phyloP scores from a whole-genome alignment of 2,329 filamentous ascomycete species.

The Aspergillus uvarum region DNA sequence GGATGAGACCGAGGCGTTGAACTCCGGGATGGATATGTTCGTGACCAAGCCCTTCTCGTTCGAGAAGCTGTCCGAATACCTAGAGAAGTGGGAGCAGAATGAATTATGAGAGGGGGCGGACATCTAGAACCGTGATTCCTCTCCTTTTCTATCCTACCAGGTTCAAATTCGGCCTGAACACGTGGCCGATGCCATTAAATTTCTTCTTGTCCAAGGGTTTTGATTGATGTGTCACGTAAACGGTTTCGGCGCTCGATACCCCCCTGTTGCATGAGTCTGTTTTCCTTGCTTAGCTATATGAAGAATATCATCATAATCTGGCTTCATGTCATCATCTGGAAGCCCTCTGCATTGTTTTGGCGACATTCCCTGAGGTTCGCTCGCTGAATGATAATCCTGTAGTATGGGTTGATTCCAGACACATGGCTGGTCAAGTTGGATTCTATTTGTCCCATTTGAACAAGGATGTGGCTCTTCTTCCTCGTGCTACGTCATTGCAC shows the following conservation, averaged over 20 bases:
- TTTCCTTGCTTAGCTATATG: background rate
- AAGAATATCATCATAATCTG: too few species aligned
- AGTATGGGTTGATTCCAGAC: too few species aligned
- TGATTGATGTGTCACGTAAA: background rate
- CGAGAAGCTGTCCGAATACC: constrained; percentile 42
- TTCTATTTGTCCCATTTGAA: too few species aligned
- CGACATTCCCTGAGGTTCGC: too few species aligned
- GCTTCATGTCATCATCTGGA: too few species aligned
- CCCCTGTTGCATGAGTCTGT: background rate
- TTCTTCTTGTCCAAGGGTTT: background rate
- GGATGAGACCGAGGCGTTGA: constrained; percentile 45
- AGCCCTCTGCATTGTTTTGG: too few species aligned
- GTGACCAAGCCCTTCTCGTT: constrained; percentile 50
- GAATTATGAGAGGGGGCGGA: background rate
- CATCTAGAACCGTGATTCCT: background rate
- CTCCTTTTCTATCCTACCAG: background rate
- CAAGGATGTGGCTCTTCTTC: too few species aligned
- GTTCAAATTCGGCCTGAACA: background rate
- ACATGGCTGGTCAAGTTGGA: too few species aligned
- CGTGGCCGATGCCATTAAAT: background rate
- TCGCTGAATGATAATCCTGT: too few species aligned
- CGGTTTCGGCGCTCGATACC: background rate
- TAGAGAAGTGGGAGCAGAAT: constrained; percentile 35
- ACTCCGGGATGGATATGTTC: constrained; percentile 48
- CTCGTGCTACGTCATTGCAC: too few species aligned